Evolutionary conservation across 1,284 basidiomycete species (phyloP), one percentile per base, ranked within the genome.

Genomic region (Psilocybe mexicana): DNA sequence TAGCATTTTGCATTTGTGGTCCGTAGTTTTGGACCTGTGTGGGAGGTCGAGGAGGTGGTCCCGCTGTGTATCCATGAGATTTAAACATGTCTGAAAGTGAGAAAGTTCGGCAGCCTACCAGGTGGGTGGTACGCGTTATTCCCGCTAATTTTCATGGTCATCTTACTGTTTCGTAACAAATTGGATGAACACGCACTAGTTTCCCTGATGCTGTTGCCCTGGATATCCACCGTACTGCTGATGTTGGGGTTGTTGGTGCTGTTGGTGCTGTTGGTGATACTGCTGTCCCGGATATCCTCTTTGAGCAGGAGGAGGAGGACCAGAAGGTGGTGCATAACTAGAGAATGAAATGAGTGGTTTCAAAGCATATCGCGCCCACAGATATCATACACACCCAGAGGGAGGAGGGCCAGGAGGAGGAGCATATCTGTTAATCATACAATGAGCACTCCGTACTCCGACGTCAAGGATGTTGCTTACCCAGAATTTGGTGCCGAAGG

Each of bases 11-110:
- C 56, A 82, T 77, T 56, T 82, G 81, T 8, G 87, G 85, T 0
- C 89, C 88, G 65, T 90, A 93, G 63, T 80, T 72, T 69, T 94
- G 92, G 43, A 81, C 74, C 42, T 81, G 77, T 6, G 75, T 69
- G 1, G 91, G 91, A 2, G 90, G 88, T 63, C 77, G 76, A 14
- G 73, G 78, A 48, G 82, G 80, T 35, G 77, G 75, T 0, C 78
- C 79, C 63, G 76, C 69, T 65, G 73, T 69, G 7, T 69, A 26
- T n/a, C 18, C 23, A 14, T 40, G 28, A 4, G 66, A 40, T 51
- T 36, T 43, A 57, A 61, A 24, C 54, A 45, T 48, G 48, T 26
- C 35, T 30, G 4, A 30, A n/a, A 33, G 30, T 14, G 0, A 26
- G 5, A 23, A n/a, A 47, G 12, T 10, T 43, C 1, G 30, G 35